phyloP scores from a whole-genome alignment of 176 grass and related monocot species.

The Dendrocalamus sinicus region DNA sequence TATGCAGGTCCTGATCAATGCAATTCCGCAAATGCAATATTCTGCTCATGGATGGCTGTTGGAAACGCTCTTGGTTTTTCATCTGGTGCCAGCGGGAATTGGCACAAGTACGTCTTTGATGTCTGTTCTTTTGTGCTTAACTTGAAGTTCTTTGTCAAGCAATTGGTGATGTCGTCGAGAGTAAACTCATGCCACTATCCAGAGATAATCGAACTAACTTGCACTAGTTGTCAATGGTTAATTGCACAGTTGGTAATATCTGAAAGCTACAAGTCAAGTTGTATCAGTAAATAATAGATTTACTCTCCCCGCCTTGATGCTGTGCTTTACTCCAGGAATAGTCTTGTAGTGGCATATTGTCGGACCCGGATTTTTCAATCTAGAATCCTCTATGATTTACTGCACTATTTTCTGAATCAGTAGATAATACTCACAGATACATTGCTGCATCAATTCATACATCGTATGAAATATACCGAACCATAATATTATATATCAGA shows the following conservation, averaged over 20 bases:
- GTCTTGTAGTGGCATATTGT: background rate
- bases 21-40: slow-evolving; percentile 99
- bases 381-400: no score
- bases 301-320: background rate
- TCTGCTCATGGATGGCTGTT: slow-evolving; percentile 99
- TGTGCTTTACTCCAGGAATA: background rate
- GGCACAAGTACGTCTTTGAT: slow-evolving; percentile 72
- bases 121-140: slow-evolving; percentile 30
- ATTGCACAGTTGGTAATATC: background rate
- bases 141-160: background rate
- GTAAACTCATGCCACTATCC: background rate
- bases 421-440: no score
- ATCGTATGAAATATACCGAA: no score
- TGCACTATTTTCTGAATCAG: no score
- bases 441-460: no score
- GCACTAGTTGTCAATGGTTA: background rate
- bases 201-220: background rate
- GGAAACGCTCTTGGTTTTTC: slow-evolving; percentile 93
- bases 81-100: slow-evolving; percentile 74
- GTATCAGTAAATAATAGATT: slow-evolving; percentile 16
- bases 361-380: no score
- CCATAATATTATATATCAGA: no score
- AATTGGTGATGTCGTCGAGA: slow-evolving; percentile 3
- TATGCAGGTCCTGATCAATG: slow-evolving; percentile 80
- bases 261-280: background rate